A percentile compares a stretch with the other conserved stretches of the same genome.
phyloP scores from a whole-genome alignment of 257 asterid species.

The Gardenia jasminoides region DNA sequence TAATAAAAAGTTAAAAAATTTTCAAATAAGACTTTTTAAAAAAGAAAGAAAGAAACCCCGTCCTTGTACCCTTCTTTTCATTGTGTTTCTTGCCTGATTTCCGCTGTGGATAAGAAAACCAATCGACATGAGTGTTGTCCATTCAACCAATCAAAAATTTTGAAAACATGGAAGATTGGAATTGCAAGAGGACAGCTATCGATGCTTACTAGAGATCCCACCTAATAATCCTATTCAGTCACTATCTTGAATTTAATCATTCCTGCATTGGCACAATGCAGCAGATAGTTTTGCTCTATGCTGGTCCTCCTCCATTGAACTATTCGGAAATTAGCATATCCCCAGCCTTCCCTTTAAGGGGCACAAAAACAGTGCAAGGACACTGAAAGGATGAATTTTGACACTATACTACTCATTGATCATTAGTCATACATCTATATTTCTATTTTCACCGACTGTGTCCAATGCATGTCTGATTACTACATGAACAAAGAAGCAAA shows the following conservation, averaged over 20 bases:
- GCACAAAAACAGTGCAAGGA: conserved; percentile 11
- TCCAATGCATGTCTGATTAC: not conserved
- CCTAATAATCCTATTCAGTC: not conserved
- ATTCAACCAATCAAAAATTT: not conserved
- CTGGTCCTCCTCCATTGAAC: not conserved
- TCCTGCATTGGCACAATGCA: not conserved
- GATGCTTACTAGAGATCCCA: conserved; percentile 14
- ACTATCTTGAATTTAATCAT: conserved; percentile 1
- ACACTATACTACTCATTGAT: not conserved
- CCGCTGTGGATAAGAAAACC: not conserved
- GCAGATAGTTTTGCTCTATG: not conserved
- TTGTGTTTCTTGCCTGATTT: not conserved
- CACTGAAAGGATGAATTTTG: not conserved
- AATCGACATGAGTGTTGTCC: not conserved
- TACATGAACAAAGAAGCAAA: not conserved
- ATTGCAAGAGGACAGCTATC: not conserved
- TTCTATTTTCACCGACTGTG: conserved; percentile 1
- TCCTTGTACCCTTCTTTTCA: not conserved
- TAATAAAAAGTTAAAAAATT: not conserved
- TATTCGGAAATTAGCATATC: not conserved
- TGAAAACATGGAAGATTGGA: not conserved
- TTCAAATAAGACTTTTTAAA: not conserved
- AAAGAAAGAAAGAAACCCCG: too few relatives aligned
- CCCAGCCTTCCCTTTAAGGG: conserved; percentile 9
- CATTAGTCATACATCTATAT: not conserved